A percentile compares a stretch with the other conserved stretches of the same genome.
Conservation (phyloP, 495 filamentous ascomycete species). For the Neohortaea acidophila region DNA sequence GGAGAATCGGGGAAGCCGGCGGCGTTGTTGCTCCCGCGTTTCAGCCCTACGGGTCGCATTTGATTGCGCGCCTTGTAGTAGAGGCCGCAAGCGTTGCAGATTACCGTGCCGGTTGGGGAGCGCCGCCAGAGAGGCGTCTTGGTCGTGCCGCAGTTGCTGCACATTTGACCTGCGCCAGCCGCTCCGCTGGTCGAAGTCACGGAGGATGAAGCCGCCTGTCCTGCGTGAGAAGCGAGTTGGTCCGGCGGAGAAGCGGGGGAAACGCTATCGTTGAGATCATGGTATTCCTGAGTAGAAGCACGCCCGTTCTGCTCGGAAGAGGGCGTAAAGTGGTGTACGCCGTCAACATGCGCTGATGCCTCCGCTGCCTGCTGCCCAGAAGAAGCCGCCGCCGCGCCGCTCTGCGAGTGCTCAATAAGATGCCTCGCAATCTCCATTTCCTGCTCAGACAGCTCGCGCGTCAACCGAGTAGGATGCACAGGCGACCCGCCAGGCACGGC, state of each 20-base stretch:
- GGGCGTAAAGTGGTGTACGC: not conserved
- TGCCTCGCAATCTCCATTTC: constrained; percentile 16
- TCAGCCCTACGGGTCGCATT: constrained; percentile 73
- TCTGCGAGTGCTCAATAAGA: constrained; percentile 15
- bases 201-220: not conserved
- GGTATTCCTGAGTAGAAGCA: not conserved
- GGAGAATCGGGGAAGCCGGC: no score
- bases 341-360: not conserved
- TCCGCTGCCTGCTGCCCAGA: not conserved
- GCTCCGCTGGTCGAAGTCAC: not conserved
- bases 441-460: constrained; percentile 14
- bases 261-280: constrained; percentile 1
- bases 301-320: not conserved
- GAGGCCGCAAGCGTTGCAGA: constrained; percentile 95
- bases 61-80: constrained; percentile 90
- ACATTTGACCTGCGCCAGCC: constrained; percentile 3
- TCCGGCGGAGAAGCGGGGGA: not conserved
- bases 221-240: not conserved
- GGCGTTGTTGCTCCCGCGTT: constrained; percentile 32
- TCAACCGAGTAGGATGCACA: not conserved
- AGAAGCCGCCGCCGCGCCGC: not conserved
- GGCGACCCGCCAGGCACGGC: no score
- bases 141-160: constrained; percentile 79
- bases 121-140: constrained; percentile 89
- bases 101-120: constrained; percentile 80